Evolutionary conservation across 768 basidiomycete genomes (phyloP), one percentile per base, ranked within the genome.

Genomic region (Rubroboletus pulcherrimus): DNA sequence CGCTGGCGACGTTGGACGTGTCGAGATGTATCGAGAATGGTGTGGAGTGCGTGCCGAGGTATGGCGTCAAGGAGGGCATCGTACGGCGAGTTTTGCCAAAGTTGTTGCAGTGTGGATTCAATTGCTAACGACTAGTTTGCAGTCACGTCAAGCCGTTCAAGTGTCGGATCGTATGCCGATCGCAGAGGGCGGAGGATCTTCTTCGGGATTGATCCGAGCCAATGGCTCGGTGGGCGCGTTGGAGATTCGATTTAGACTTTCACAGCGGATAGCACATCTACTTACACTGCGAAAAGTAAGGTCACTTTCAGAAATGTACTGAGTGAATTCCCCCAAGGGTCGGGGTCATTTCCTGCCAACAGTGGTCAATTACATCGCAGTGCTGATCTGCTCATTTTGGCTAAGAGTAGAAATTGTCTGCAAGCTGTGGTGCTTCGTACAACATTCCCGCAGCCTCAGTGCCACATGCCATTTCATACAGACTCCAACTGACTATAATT

Each of bases 131-230:
- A 17, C 1, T 2, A 3, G 5, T 11, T 46, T 17, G 10, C 38
- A 63, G 61, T 38, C 56, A 37, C 19, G 30, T 44, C 2, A 34
- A 47, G 37, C 62, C 54, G 7, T 62, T 63, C 51, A 59, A 63
- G 24, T 59, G 51, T 38, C 14, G 4, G 26, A 40, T 63, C 7
- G 21, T 5, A 10, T 35, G 47, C 0, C 51, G 57, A 12, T 61
- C 55, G 3, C n/a, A 30, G 19, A 37, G 15, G 21, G 54, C 47
- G 4, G 40, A 46, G 24, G 50, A 35, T 12, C 53, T 58, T 7
- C 37, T 62, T 3, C 7, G 17, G 19, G 15, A 15, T 10, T 54
- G 51, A 49, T 48, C 4, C 11, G 10, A n/a, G 10, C 11, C 17
- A 12, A 30, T 7, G 26, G 6, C 17, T 17, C 17, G 3, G 17